Percentiles rank a stretch among this genome's conserved stretches.
Conservation (phyloP, 108 stramenopile genomes). For the Skeletonema marinoi region DNA sequence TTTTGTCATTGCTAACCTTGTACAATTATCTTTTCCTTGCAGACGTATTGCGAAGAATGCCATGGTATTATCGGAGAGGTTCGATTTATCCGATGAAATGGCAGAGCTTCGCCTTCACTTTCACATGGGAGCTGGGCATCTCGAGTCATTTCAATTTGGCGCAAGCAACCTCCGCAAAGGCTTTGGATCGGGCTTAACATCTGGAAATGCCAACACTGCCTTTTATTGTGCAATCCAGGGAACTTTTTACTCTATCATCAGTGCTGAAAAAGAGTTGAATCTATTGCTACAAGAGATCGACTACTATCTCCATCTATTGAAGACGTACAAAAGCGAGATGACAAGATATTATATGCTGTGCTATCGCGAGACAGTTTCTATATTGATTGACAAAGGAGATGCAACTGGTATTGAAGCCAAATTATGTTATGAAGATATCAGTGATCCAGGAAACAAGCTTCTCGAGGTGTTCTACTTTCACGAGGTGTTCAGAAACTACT, state of each 20-base stretch:
- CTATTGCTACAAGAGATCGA: not conserved
- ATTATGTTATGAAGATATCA: not conserved
- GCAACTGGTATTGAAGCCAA: not conserved
- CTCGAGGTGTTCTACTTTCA: not conserved
- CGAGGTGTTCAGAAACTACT: not conserved
- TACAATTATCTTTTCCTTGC: not conserved
- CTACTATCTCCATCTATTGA: not conserved
- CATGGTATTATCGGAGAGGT: not conserved
- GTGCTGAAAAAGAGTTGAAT: not conserved
- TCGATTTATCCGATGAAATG: not conserved
- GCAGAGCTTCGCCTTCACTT: not conserved
- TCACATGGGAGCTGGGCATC: not conserved
- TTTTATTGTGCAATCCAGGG: not conserved
- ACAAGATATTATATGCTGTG: not conserved
- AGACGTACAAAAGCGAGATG: not conserved
- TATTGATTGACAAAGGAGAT: not conserved
- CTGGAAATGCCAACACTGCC: not conserved
- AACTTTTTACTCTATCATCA: not conserved
- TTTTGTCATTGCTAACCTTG: not conserved
- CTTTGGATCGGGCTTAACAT: not conserved
- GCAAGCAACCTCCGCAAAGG: slow-evolving; percentile 4
- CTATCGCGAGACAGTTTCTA: not conserved
- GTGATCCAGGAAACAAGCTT: not conserved
- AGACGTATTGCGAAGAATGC: not conserved
- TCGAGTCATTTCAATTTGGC: not conserved